Percentiles rank a stretch among this genome's conserved stretches.
These are phyloP conservation scores for Aspergillus kassunensis DNA, from an alignment of 495 filamentous ascomycete species.

Conservation along the genomic window DNA sequence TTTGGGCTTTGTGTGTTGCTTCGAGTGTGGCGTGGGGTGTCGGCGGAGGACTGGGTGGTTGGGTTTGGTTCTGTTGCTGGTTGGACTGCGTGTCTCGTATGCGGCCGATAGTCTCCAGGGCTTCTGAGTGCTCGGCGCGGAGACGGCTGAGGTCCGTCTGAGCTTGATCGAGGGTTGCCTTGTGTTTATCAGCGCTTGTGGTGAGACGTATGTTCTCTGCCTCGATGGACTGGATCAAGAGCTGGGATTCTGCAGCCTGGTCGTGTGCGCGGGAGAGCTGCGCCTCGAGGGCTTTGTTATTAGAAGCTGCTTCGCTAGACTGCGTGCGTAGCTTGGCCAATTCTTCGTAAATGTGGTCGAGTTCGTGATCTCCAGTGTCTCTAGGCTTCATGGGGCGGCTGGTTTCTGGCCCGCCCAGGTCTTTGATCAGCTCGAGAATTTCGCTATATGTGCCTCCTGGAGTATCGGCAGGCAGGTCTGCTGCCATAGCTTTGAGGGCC, in stretches of 20 bases:
- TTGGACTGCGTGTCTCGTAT: conserved; percentile 70
- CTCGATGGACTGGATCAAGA: conserved; percentile 43
- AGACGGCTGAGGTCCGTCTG: conserved; percentile 32
- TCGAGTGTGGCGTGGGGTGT: conserved; percentile 25
- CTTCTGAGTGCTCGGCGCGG: conserved; percentile 34
- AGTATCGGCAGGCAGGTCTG: conserved; percentile 32
- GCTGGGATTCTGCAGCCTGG: conserved; percentile 39
- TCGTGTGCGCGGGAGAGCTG: conserved; percentile 34
- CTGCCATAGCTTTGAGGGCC: conserved; percentile 39
- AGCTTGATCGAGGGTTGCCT: conserved; percentile 29
- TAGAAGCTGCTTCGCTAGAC: conserved; percentile 21
- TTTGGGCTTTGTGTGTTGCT: conserved; percentile 35
- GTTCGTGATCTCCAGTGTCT: conserved; percentile 17
- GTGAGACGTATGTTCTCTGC: conserved; percentile 43
- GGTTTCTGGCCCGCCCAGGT: conserved; percentile 26
- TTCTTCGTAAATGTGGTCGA: conserved; percentile 27
- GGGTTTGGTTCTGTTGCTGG: conserved; percentile 29
- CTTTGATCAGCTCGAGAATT: conserved; percentile 41
- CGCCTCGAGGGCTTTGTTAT: conserved; percentile 30
- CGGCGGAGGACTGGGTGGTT: conserved; percentile 23
- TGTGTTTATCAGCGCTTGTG: conserved; percentile 31
- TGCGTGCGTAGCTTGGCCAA: conserved; percentile 29
- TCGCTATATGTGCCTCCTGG: conserved; percentile 40
- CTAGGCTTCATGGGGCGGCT: conserved; percentile 21
- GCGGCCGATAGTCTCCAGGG: conserved; percentile 72